Evolutionary conservation across 208 protist species (phyloP).

Genomic region (Balamuthia mandrillaris): DNA sequence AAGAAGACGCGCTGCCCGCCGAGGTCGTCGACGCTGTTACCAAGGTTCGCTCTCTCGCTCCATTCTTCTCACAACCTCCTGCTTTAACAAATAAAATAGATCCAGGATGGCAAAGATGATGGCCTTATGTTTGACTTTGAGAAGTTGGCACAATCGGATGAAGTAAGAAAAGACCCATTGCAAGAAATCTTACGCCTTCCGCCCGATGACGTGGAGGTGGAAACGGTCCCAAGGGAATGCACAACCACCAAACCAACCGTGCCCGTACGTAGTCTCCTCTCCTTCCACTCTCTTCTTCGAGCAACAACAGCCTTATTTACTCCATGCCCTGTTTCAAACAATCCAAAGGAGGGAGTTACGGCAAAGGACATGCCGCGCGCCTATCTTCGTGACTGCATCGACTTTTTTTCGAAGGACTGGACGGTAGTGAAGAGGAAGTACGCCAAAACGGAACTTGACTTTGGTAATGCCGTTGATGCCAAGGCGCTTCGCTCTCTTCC

Average conservation of each 20-base stretch:
- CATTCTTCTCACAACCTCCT: too few relatives aligned
- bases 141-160: not conserved
- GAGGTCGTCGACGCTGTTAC: too few relatives aligned
- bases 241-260: not conserved
- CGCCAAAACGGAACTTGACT: too few relatives aligned
- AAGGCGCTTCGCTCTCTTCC: too few relatives aligned
- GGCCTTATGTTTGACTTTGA: not conserved
- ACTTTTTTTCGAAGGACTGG: conserved; percentile 12
- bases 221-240: not conserved
- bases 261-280: not conserved
- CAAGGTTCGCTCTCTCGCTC: too few relatives aligned
- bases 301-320: not conserved
- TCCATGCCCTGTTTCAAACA: not conserved
- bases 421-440: not conserved
- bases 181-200: not conserved
- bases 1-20: too few relatives aligned
- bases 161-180: not conserved
- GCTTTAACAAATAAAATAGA: too few relatives aligned
- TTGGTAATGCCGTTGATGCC: too few relatives aligned
- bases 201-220: not conserved
- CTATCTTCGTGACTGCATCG: conserved; percentile 11
- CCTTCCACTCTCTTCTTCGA: not conserved
- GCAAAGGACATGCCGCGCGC: not conserved
- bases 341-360: not conserved
- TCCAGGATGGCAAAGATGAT: too few relatives aligned